Evolutionary conservation across 2,329 filamentous ascomycete species (phyloP), one percentile per base, ranked within the genome.

Genomic region (Fonsecaea erecta): DNA sequence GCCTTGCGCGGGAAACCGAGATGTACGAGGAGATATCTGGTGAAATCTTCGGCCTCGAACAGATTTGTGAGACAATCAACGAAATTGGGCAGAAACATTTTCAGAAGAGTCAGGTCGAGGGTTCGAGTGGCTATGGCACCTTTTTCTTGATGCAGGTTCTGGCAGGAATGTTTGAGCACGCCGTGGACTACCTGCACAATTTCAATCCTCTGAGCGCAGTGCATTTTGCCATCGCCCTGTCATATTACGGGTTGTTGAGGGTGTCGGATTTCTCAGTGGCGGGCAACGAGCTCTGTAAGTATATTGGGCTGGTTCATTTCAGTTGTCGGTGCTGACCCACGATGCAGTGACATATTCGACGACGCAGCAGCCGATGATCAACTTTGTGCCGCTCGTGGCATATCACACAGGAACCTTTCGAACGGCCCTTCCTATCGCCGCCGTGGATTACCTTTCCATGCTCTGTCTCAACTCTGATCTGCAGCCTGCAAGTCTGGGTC

Each of bases 341-440:
- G 32, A 46, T 52, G 59, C 69, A 84, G 82, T 89, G 55, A 85
- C 84, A 9, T 86, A 78, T 63, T 81, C 79, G 37, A 82, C 82
- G 24, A 82, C 80, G 61, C 77, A 82, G 70, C 77, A 78, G 85
- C 73, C 93, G 4, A 93, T 97, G 76, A 89, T 99, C 78, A 97
- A 95, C 82, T 98, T 98, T 79, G 93, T 92, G 52, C 90, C 91
- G 65, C 91, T 98, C 83, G 84, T 98, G 67, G 96, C 94, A 46
- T 92, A 95, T 76, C 99, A 99, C 81, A 99, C 96, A 3, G 87
- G 90, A 60, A 93, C 97, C 77, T 99, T 99, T 86, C 90, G 95
- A 59, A 92, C 92, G 32, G 93, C 93, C 21, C 89, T 96, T 73
- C 90, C 93, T 6, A 90, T 91, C 64, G 91, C 92, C 35, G 95